These are phyloP conservation scores for Penicillium sp. DNA, from an alignment of 2,329 filamentous ascomycete species.

Conservation along the genomic window DNA sequence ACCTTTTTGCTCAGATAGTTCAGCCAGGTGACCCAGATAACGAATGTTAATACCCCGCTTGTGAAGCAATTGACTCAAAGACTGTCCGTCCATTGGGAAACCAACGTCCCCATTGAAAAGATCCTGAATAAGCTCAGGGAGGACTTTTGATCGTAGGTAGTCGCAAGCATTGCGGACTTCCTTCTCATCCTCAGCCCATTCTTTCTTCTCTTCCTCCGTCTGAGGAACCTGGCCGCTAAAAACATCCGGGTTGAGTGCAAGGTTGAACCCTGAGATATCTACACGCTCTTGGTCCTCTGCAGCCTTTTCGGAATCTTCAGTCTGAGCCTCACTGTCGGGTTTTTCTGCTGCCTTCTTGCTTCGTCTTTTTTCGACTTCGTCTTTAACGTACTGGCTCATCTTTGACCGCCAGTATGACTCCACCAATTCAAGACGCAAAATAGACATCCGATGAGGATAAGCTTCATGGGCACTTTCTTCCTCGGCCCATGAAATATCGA, in stretches of 20 bases:
- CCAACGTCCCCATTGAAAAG: conserved; percentile 89
- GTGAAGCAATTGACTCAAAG: conserved; percentile 81
- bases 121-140: conserved; percentile 82
- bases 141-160: conserved; percentile 69
- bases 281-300: conserved; percentile 62
- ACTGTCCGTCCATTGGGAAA: conserved; percentile 98
- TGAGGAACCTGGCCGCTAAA: conserved; percentile 90
- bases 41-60: conserved; percentile 96
- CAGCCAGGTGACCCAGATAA: conserved; percentile 83
- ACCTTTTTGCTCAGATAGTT: conserved; percentile 62
- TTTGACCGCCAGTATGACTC: conserved; percentile 80
- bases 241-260: conserved; percentile 89
- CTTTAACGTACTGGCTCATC: conserved; percentile 83
- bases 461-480: conserved; percentile 61
- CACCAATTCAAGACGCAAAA: conserved; percentile 83
- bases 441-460: conserved; percentile 96
- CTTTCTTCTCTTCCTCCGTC: conserved; percentile 81
- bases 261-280: conserved; percentile 81
- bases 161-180: conserved; percentile 81
- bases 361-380: conserved; percentile 65
- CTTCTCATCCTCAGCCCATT: conserved; percentile 78
- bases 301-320: conserved; percentile 39
- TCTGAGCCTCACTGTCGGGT: conserved; percentile 38
- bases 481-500: conserved; percentile 89
- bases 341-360: conserved; percentile 38